Evolutionary conservation across 164 flowering plant genomes (phyloP).

Genomic region (Macadamia integrifolia): DNA sequence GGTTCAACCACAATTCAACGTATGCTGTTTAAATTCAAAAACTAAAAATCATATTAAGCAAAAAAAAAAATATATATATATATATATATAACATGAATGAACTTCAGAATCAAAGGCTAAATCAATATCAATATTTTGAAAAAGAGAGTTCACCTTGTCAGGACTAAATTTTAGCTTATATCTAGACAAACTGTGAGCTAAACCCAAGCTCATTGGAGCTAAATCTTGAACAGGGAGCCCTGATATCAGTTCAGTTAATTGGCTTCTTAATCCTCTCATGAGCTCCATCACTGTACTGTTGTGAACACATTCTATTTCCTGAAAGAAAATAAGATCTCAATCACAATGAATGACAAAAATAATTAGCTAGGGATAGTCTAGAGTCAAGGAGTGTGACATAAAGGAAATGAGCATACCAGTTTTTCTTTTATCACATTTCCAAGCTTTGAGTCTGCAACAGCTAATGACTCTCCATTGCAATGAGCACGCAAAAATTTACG

Average conservation of each 20-base stretch:
- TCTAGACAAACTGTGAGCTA: conserved; percentile 90
- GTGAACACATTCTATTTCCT: conserved; percentile 80
- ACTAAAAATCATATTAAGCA: too few relatives aligned
- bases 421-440: conserved; percentile 87
- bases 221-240: conserved; percentile 82
- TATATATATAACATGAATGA: too few relatives aligned
- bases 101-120: too few relatives aligned
- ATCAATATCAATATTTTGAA: too few relatives aligned
- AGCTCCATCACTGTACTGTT: conserved; percentile 87
- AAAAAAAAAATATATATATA: too few relatives aligned
- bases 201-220: conserved; percentile 95
- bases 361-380: neutral
- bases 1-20: too few relatives aligned
- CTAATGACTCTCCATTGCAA: conserved; percentile 76
- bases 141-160: conserved; percentile 55
- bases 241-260: conserved; percentile 77
- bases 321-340: conserved; percentile 10
- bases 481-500: conserved; percentile 77
- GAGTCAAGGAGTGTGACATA: neutral
- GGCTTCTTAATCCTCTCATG: conserved; percentile 86
- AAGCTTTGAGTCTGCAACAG: conserved; percentile 85
- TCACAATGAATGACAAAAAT: neutral
- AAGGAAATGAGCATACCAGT: conserved; percentile 36
- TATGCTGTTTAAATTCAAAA: too few relatives aligned
- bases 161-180: conserved; percentile 94